A percentile compares a stretch with the other conserved stretches of the same genome.
phyloP scores from a whole-genome alignment of 306 rosid species.

The Vicia faba region DNA sequence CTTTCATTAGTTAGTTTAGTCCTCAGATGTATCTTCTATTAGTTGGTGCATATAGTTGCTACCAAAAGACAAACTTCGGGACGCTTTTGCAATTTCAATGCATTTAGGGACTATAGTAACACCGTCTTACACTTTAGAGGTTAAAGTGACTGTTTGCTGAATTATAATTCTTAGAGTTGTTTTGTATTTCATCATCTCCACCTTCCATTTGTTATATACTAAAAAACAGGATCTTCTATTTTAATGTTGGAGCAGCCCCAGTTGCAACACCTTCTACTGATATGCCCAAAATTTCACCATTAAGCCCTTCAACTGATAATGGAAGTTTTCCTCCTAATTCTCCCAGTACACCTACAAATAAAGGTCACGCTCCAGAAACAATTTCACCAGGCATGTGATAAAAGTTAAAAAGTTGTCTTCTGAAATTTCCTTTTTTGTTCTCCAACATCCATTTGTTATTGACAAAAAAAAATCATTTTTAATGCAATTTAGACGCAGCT shows the following conservation, averaged over 20 bases:
- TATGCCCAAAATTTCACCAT: slow-evolving; percentile 58
- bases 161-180: neutral
- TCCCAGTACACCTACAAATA: slow-evolving; percentile 41
- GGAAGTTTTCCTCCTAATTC: slow-evolving; percentile 55
- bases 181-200: slow-evolving; percentile 23
- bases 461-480: slow-evolving; percentile 14
- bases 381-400: slow-evolving; percentile 49
- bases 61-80: neutral
- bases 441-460: slow-evolving; percentile 33
- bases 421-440: slow-evolving; percentile 21
- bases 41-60: neutral
- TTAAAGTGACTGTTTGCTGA: neutral
- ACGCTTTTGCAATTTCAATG: neutral
- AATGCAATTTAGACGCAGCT: slow-evolving; percentile 45
- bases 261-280: slow-evolving; percentile 46
- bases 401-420: slow-evolving; percentile 31
- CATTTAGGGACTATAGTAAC: neutral
- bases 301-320: slow-evolving; percentile 45
- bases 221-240: slow-evolving; percentile 15
- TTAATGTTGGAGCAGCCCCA: slow-evolving; percentile 44
- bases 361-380: slow-evolving; percentile 26
- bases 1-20: neutral
- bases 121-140: neutral
- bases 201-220: slow-evolving; percentile 31
- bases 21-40: neutral